Conservation (phyloP, 179 eudicot genomes). For the Dionaea muscipula region DNA sequence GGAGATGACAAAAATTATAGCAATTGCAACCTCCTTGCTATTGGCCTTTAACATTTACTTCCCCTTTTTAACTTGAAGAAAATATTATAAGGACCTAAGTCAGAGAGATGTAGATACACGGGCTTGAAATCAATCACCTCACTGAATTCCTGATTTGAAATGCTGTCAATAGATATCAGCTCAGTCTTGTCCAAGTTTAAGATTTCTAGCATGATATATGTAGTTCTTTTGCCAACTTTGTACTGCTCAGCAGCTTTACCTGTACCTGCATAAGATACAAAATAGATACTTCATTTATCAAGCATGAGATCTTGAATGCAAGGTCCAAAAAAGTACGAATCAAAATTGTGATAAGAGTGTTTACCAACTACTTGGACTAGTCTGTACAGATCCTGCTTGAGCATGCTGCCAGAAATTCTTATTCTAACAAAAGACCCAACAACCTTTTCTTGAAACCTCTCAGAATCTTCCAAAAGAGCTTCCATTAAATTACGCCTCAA, state of each 20-base stretch:
- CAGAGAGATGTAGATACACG: neutral
- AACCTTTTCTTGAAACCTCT: slow-evolving; percentile 54
- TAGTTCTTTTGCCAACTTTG: slow-evolving; percentile 73
- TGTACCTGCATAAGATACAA: slow-evolving; percentile 49
- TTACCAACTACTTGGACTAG: slow-evolving; percentile 95
- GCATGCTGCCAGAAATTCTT: slow-evolving; percentile 70
- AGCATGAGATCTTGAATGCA: neutral
- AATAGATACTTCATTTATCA: slow-evolving; percentile 9
- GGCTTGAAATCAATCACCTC: slow-evolving; percentile 43
- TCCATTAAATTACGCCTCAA: slow-evolving; percentile 78
- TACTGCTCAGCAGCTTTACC: slow-evolving; percentile 67
- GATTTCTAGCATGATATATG: slow-evolving; percentile 75
- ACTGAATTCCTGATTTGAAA: slow-evolving; percentile 92
- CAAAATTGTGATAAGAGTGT: neutral
- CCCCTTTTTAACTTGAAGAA: neutral
- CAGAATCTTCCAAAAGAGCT: slow-evolving; percentile 70
- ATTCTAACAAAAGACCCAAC: slow-evolving; percentile 91
- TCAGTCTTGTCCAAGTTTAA: slow-evolving; percentile 85
- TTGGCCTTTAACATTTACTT: neutral
- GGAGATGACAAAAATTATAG: too few relatives aligned
- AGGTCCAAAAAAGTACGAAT: neutral
- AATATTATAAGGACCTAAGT: slow-evolving; percentile 3
- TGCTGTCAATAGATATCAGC: slow-evolving; percentile 55
- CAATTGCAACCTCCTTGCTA: too few relatives aligned
- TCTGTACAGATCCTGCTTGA: slow-evolving; percentile 85